Evolutionary conservation across 352 stramenopile genomes (phyloP), one percentile per base, ranked within the genome.

Genomic region (Phytophthora quininea): DNA sequence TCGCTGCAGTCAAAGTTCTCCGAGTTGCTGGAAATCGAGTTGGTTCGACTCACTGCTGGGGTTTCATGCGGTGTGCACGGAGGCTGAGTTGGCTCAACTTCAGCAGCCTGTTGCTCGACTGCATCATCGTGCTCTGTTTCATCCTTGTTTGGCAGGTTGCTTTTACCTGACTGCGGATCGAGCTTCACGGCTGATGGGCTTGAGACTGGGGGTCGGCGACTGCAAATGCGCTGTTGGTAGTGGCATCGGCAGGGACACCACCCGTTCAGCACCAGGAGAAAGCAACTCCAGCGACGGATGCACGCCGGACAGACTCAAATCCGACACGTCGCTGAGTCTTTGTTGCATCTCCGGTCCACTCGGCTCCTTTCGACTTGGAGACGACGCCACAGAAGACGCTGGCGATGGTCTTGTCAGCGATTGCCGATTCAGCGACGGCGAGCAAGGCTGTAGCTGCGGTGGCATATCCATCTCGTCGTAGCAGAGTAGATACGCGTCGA

Each of bases 381-480:
- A 66, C 1, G 61, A 77, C 15, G 55, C 56, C 53, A 72, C 58
- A 9, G 64, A 70, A 1, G 69, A 71, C 38, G 56, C 43, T 54
- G 67, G 46, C 37, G 71, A 73, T 7, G 55, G 33, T 40, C 51
- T 51, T 30, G 46, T 59, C 33, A 40, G 9, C 9, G n/a, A 52
- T 24, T 46, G 45, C 63, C 53, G 56, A 40, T 57, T 29, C 12
- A 74, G 54, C 12, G 65, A 77, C 1, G 66, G 65, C 14, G 66
- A 74, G 14, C 54, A 53, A 46, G 65, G 58, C 49, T 70, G 63
- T 12, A 76, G 45, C 58, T 78, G 71, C 5, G 48, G 64, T 19
- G 69, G 72, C 64, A 77, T 74, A 29, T 79, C 67, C 67, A 76
- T 76, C 38, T 76, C 71, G 56, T 79, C 67, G 47, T 76, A 76